Percentiles rank a stretch among this genome's conserved stretches.
Evolutionary conservation across 2,329 filamentous ascomycete genomes (phyloP).

Genomic region (Colletotrichum eremochloae): DNA sequence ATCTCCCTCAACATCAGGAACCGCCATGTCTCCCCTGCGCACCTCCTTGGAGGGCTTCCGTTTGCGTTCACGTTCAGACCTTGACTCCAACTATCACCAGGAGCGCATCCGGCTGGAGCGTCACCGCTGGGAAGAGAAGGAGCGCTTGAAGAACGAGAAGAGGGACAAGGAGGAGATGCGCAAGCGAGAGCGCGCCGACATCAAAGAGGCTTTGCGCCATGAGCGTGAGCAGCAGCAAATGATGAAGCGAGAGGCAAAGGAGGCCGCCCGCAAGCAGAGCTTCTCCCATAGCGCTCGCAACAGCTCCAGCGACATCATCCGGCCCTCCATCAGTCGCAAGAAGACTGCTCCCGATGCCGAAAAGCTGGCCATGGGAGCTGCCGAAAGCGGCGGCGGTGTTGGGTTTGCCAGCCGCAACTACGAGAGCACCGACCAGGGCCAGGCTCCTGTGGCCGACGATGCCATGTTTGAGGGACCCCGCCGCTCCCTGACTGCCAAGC

Average conservation of each 20-base stretch:
- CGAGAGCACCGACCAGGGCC: constrained; percentile 54
- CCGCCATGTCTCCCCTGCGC: constrained; percentile 66
- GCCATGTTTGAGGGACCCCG: constrained; percentile 59
- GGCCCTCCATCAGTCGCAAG: constrained; percentile 48
- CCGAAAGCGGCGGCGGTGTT: constrained; percentile 30
- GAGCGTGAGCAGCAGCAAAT: constrained; percentile 59
- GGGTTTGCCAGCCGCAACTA: constrained; percentile 62
- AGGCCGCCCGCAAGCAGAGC: constrained; percentile 56
- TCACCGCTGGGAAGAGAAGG: constrained; percentile 73
- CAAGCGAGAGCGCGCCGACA: constrained; percentile 70
- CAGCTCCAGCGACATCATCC: constrained; percentile 50
- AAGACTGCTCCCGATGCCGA: constrained; percentile 51
- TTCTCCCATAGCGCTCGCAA: constrained; percentile 50
- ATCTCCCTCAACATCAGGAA: constrained; percentile 51
- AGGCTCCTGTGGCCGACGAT: constrained; percentile 56
- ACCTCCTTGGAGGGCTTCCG: constrained; percentile 73
- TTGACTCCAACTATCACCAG: constrained; percentile 65
- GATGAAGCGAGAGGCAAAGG: constrained; percentile 36
- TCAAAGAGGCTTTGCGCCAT: constrained; percentile 66
- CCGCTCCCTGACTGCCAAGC: constrained; percentile 65
- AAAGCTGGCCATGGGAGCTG: constrained; percentile 51
- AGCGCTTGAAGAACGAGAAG: constrained; percentile 73
- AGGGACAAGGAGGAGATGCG: constrained; percentile 70
- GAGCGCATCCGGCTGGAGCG: constrained; percentile 73
- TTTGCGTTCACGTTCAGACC: constrained; percentile 71